phyloP scores from a whole-genome alignment of 495 filamentous ascomycete genomes.

The Tuber indicum region DNA sequence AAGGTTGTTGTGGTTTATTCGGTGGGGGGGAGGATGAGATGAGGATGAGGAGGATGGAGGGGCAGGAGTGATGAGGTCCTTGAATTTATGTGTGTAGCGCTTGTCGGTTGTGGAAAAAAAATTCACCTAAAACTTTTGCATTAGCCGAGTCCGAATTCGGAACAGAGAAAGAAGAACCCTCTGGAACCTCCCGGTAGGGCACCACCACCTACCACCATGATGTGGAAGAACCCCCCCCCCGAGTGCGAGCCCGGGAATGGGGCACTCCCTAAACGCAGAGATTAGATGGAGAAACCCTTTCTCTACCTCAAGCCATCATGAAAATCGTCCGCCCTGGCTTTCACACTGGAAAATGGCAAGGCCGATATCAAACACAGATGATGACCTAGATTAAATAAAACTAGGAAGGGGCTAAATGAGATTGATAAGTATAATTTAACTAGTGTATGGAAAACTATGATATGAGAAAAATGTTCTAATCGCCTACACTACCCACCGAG shows the following conservation, averaged over 20 bases:
- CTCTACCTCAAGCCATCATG: not conserved
- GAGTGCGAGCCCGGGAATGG: not conserved
- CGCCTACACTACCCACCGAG: not conserved
- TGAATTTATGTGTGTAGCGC: slow-evolving; percentile 22
- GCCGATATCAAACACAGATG: not conserved
- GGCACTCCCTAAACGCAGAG: not conserved
- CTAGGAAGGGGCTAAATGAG: not conserved
- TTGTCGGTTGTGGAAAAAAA: slow-evolving; percentile 15
- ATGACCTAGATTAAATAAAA: not conserved
- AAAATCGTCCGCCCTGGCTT: not conserved
- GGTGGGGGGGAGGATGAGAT: slow-evolving; percentile 34
- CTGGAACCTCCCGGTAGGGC: not conserved
- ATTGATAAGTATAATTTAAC: not conserved
- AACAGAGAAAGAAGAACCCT: not conserved
- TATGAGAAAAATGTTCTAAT: not conserved
- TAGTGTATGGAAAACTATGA: not conserved
- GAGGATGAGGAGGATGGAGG: slow-evolving; percentile 44
- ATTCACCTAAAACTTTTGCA: not conserved
- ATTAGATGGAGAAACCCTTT: not conserved
- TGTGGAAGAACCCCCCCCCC: not conserved
- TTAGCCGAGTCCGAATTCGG: not conserved
- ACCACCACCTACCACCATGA: not conserved
- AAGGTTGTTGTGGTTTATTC: slow-evolving; percentile 19
- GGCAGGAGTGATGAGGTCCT: slow-evolving; percentile 46
- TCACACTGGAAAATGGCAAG: not conserved